phyloP scores from a whole-genome alignment of 176 grass and related monocot genomes.

The Aegilops longissima region DNA sequence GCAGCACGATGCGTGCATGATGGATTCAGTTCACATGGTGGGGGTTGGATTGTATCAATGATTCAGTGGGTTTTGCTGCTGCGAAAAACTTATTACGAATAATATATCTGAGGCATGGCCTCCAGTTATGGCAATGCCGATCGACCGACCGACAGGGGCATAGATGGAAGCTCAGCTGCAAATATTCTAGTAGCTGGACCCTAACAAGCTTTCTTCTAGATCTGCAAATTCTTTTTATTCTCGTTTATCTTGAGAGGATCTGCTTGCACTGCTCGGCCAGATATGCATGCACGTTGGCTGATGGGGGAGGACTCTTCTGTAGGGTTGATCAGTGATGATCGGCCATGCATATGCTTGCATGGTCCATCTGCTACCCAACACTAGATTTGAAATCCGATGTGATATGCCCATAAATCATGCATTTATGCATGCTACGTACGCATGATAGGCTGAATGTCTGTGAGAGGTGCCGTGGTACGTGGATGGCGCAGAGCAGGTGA shows the following conservation, averaged over 20 bases:
- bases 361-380: slow-evolving; percentile 12
- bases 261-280: not conserved
- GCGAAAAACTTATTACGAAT: not conserved
- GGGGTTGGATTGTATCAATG: not conserved
- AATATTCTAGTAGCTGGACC: too few species aligned
- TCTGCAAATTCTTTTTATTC: not conserved
- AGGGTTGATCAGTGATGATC: not conserved
- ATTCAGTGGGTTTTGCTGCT: not conserved
- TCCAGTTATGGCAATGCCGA: not conserved
- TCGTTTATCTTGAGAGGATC: not conserved
- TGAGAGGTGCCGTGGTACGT: not conserved
- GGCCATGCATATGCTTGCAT: not conserved
- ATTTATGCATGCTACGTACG: not conserved
- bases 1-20: not conserved
- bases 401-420: not conserved
- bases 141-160: slow-evolving; percentile 3
- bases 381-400: slow-evolving; percentile 3
- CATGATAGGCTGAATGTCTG: not conserved
- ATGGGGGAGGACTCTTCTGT: not conserved
- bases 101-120: not conserved
- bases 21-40: not conserved
- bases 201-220: too few species aligned
- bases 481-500: not conserved
- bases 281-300: not conserved
- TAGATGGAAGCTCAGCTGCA: not conserved